Evolutionary conservation across 2,329 filamentous ascomycete genomes (phyloP), one percentile per base, ranked within the genome.

Genomic region (Beauveria rudraprayagi): DNA sequence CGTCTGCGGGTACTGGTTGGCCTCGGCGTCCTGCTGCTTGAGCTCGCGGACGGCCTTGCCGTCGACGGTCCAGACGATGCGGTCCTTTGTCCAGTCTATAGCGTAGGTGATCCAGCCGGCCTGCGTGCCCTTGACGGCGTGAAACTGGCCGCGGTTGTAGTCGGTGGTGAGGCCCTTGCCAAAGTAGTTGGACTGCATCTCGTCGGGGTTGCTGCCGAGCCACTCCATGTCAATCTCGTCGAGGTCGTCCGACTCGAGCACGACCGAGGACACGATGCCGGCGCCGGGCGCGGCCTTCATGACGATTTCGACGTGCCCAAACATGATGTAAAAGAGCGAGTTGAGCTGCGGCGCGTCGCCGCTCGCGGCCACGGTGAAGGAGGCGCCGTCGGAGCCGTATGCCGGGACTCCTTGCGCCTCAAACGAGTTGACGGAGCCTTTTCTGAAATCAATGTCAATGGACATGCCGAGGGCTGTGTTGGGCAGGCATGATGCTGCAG

Each of bases 321-420:
- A 99, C 94, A 99, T 97, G 78, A 99, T 96, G 80, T 97, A 97
- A 84, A 96, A 97, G 69, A 94, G 85, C 63, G 92, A 96, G 65
- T 83, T 83, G 63, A 99, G 84, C 72, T 93, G 89, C 0, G 94
- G 94, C 3, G 91, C 84, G 71, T 99, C 91, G 61, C 93, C 92
- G 56, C 86, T 81, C 70, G 86, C 78, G 57, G 84, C 76, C 57
- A 99, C 87, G 28, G 90, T 92, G 72, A 99, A 95, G 17, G 83
- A 84, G 28, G 83, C 92, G 62, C 94, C 94, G 71, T 92, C 83
- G 28, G 56, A 14, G 10, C 81, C 83, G 77, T 96, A 97, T 1
- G 85, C 85, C 3, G 90, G 86, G 19, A 79, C 81, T 58, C 90
- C 88, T 37, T 83, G 84, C 5, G 87, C 75, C 2, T 83, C 85